Evolutionary conservation across 495 filamentous ascomycete species (phyloP), one percentile per base, ranked within the genome.

Genomic region (Pseudoneurospora amorphoporcata): DNA sequence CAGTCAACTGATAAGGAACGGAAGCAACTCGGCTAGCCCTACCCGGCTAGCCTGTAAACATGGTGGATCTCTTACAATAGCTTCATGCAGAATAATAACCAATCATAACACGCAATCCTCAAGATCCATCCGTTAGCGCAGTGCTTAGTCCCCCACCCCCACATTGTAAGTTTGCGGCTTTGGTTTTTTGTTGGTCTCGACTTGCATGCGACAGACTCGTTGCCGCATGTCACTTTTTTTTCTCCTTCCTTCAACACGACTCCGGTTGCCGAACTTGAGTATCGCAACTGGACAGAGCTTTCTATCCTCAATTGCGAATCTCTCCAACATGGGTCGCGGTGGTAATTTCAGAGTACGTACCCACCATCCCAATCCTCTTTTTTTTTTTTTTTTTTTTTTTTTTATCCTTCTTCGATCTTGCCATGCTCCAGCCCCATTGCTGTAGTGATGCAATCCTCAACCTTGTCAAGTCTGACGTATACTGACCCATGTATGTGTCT

Each of bases 281-380:
- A 71, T 71, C 70, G 47, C 70, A 71, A 68, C 41, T n/a, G 32
- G 37, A 71, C 32, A 68, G 14, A 68, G 17, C 42, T 69, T 39
- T 69, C 8, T 68, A 40, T n/a, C 70, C 58, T 40, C 70, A 43
- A 72, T 61, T 42, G 35, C 68, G 70, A 71, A 37, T 70, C 47
- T 41, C 29, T 65, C 38, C 19, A 72, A 39, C 58, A 74, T 74
- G 72, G 72, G 72, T 72, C 72, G 72, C 16, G 72, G 72, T 53
- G 72, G 72, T 40, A 68, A 74, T 35, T 65, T 65, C 12, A 35
- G 68, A 73, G 77, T 78, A 76, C 61, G 75, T 32, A 8, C 69
- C 12, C 23, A 8, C 69, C 12, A 53, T 23, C n/a, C 0, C 9
- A 9, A 29, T 9, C 8, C 32, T 8, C 8, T 29, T 37, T 40